These are phyloP conservation scores for Fusarium buxicola DNA, from an alignment of 2,329 filamentous ascomycete genomes.

Conservation along the genomic window DNA sequence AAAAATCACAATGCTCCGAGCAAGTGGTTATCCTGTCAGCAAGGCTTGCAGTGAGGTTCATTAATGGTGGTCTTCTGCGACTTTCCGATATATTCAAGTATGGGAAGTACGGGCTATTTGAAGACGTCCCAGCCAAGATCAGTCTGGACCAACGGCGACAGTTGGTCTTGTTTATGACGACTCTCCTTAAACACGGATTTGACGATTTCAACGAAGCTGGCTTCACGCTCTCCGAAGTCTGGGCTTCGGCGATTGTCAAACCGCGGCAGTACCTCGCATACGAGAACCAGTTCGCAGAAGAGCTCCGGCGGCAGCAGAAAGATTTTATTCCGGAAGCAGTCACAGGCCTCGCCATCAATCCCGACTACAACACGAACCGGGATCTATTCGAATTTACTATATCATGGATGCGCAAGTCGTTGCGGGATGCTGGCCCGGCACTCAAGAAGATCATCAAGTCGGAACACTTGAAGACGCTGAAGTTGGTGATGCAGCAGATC, in stretches of 20 bases:
- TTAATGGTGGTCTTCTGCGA: conserved; percentile 58
- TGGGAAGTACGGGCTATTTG: conserved; percentile 64
- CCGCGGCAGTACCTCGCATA: conserved; percentile 59
- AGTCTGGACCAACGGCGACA: conserved; percentile 57
- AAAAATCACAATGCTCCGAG: conserved; percentile 55
- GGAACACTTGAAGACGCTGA: conserved; percentile 59
- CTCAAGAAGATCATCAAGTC: conserved; percentile 52
- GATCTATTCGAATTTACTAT: conserved; percentile 63
- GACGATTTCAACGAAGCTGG: conserved; percentile 60
- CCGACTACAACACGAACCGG: conserved; percentile 62
- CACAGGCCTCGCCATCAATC: conserved; percentile 51
- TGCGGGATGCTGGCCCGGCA: conserved; percentile 55
- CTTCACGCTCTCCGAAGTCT: conserved; percentile 62
- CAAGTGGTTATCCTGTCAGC: conserved; percentile 59
- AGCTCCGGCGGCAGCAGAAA: conserved; percentile 56
- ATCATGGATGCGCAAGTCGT: conserved; percentile 61
- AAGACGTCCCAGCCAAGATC: conserved; percentile 54
- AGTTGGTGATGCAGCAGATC: conserved; percentile 65
- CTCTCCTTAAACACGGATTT: conserved; percentile 60
- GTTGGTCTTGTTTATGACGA: conserved; percentile 63
- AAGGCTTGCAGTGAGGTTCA: conserved; percentile 58
- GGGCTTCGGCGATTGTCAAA: conserved; percentile 64
- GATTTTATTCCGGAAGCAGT: conserved; percentile 57
- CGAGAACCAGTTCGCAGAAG: conserved; percentile 62
- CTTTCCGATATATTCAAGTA: conserved; percentile 59